phyloP scores from a whole-genome alignment of 371 early-diverging fungal species.

The Circinella minor region DNA sequence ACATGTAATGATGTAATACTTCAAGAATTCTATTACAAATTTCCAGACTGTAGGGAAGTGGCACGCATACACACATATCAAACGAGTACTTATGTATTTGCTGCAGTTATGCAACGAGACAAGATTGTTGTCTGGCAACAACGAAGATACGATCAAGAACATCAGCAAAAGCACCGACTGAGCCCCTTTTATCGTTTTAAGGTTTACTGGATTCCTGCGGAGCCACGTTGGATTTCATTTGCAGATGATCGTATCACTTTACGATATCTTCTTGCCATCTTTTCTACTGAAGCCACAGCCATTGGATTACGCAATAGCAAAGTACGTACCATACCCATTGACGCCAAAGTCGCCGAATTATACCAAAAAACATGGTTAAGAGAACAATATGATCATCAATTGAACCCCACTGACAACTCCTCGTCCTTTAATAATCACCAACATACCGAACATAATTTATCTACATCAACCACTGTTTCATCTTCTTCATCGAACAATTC shows the following conservation, averaged over 20 bases:
- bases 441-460: not conserved
- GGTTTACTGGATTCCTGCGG: slow-evolving; percentile 50
- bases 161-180: slow-evolving; percentile 6
- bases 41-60: slow-evolving; percentile 44
- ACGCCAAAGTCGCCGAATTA: slow-evolving; percentile 29
- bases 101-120: slow-evolving; percentile 36
- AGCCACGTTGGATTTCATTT: slow-evolving; percentile 42
- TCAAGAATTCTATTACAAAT: slow-evolving; percentile 45
- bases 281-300: slow-evolving; percentile 41
- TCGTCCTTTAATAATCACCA: not conserved
- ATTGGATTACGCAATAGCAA: slow-evolving; percentile 44
- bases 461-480: not conserved
- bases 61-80: slow-evolving; percentile 35
- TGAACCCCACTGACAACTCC: slow-evolving; percentile 6
- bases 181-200: slow-evolving; percentile 37
- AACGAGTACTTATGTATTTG: slow-evolving; percentile 42
- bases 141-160: slow-evolving; percentile 17
- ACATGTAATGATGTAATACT: slow-evolving; percentile 26
- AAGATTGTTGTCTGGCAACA: slow-evolving; percentile 50
- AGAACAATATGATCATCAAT: slow-evolving; percentile 33
- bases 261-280: slow-evolving; percentile 42
- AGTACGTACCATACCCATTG: slow-evolving; percentile 39
- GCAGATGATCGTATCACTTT: slow-evolving; percentile 49
- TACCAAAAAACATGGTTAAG: slow-evolving; percentile 31
- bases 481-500: not conserved